Conservation (phyloP, 2,329 filamentous ascomycete genomes). For the Pezicula rhizophila region DNA sequence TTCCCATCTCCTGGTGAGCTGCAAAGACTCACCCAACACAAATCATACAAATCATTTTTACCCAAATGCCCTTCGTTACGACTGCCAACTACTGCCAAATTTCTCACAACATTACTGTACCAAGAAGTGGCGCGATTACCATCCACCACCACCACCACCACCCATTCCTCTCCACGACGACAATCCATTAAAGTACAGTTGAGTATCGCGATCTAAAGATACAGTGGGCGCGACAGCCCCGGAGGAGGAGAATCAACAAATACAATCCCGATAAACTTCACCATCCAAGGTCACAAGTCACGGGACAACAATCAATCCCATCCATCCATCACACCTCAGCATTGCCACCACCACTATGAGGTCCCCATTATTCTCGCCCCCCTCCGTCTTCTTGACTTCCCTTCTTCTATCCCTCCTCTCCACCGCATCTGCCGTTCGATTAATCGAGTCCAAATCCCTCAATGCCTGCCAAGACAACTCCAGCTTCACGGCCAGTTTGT, state of each 20-base stretch:
- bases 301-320: conserved; percentile 11
- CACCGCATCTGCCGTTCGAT: conserved; percentile 17
- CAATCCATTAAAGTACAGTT: background rate
- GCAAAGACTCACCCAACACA: no score
- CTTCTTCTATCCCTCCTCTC: conserved; percentile 21
- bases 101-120: no score
- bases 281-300: conserved; percentile 9
- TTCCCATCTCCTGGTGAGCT: no score
- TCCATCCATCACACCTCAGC: conserved; percentile 9
- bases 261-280: background rate
- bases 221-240: background rate
- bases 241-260: background rate
- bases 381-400: conserved; percentile 20
- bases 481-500: conserved; percentile 79
- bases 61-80: no score
- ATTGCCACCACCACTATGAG: conserved; percentile 23
- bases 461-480: conserved; percentile 81
- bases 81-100: no score
- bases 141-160: background rate
- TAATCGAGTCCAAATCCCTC: conserved; percentile 71
- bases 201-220: background rate
- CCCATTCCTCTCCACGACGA: background rate
- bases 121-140: no score
- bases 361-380: conserved; percentile 20
- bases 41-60: no score